Base-by-base conservation (phyloP, 2,329 filamentous ascomycete genomes). In the Apiospora koreana region DNA sequence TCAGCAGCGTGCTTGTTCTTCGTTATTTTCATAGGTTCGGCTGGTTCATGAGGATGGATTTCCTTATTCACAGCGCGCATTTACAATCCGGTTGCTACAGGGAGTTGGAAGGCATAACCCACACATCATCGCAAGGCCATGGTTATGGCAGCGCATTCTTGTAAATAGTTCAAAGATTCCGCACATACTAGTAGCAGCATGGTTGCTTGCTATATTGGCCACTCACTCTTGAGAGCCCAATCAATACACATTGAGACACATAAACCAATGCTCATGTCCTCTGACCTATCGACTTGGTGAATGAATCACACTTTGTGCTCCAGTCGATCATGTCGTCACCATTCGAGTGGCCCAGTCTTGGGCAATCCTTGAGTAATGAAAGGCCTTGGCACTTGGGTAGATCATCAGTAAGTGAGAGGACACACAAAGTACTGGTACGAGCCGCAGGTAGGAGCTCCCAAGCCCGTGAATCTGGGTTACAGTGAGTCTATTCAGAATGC, bases 121-220 rank as follows among this genome's bases (percentile, higher is more conserved):
- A n/a, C 54, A 62, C 54, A 38, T 21, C 38, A 28, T 31, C 54
- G 28, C 54, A 62, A 62, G 18, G 54, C 54, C 54, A 62, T 62
- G 28, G 31, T 62, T n/a, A 62, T 62, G 54, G 54, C 54, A 38
- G 31, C 54, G 54, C 54, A 62, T 62, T 62, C 54, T 62, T 62
- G 54, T 62, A 62, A 62, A 62, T 62, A 62, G 54, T 62, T 62
- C 54, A 62, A 62, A 62, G 50, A 38, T 62, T 62, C 54, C 54
- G 54, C 54, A 62, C 54, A 62, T 62, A 62, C 21, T 14, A 62
- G 9, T n/a, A 38, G 54, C 54, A 62, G 54, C 54, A 62, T 38
- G 28, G 8, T n/a, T 38, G 54, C 35, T 62, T 62, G 54, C 54
- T 38, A 62, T n/a, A 38, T 31, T 23, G 54, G 31, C 31, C 54